Evolutionary conservation across 106 monocot species (phyloP).

Genomic region (Platanthera zijinensis): DNA sequence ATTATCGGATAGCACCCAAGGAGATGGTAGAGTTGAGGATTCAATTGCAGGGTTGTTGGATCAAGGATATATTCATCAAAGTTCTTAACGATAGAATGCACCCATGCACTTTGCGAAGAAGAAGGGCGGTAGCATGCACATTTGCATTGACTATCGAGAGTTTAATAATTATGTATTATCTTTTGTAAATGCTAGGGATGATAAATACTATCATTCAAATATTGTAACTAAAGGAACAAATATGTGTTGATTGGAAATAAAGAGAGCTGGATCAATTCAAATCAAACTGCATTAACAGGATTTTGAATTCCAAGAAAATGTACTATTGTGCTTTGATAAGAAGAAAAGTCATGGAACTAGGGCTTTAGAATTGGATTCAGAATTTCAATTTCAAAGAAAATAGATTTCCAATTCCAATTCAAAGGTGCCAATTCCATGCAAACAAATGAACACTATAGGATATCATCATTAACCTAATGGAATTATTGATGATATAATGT

Average conservation of each 20-base stretch:
- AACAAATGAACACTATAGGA: background rate
- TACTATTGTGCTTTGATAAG: background rate
- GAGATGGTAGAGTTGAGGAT: too few relatives aligned
- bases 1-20: too few relatives aligned
- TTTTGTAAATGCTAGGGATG: background rate
- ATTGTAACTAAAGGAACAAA: background rate
- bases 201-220: background rate
- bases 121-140: too few relatives aligned
- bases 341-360: background rate
- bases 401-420: too few relatives aligned
- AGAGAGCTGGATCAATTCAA: background rate
- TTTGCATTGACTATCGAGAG: too few relatives aligned
- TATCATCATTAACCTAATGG: background rate
- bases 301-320: background rate
- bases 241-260: background rate
- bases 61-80: too few relatives aligned
- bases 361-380: too few relatives aligned
- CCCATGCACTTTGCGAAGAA: too few relatives aligned
- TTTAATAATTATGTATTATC: background rate
- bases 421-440: too few relatives aligned
- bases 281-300: background rate
- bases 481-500: background rate
- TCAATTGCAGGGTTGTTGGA: too few relatives aligned
- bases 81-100: too few relatives aligned
- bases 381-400: too few relatives aligned